phyloP scores from a whole-genome alignment of 2,329 filamentous ascomycete genomes.

The Xylaria sp. region DNA sequence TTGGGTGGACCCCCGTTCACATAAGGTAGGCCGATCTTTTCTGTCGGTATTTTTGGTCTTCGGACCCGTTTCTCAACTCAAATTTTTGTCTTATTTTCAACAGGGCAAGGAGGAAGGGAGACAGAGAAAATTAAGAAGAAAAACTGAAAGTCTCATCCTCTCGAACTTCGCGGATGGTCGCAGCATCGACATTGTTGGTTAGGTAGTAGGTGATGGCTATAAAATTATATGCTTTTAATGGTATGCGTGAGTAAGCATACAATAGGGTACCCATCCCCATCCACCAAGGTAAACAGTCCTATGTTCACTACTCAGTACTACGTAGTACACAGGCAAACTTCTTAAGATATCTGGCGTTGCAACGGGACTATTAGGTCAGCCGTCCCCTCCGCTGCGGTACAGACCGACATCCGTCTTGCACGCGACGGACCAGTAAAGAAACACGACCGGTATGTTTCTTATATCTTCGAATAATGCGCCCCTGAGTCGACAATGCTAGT shows the following conservation, averaged over 20 bases:
- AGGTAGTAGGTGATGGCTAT: neutral
- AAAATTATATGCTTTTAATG: neutral
- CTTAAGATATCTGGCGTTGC: neutral
- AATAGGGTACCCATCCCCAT: neutral
- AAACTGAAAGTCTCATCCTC: neutral
- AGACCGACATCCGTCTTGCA: constrained; percentile 16
- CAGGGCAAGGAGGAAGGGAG: neutral
- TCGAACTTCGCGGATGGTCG: neutral
- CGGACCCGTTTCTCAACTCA: neutral
- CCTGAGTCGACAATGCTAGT: constrained; percentile 27
- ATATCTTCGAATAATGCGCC: neutral
- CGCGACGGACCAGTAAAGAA: neutral
- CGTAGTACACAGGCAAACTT: neutral
- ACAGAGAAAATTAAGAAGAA: neutral
- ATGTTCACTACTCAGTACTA: neutral
- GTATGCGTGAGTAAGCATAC: neutral
- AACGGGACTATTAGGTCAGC: constrained; percentile 24
- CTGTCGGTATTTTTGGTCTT: constrained; percentile 5
- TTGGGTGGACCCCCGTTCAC: constrained; percentile 20
- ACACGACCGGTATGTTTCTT: neutral
- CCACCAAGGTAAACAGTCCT: constrained; percentile 5
- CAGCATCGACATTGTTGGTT: neutral
- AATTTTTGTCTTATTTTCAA: neutral
- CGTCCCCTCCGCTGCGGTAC: constrained; percentile 24
- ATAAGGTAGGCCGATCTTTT: neutral